Base-by-base conservation (phyloP, 495 filamentous ascomycete species). In the Aspergillus sparsus region DNA sequence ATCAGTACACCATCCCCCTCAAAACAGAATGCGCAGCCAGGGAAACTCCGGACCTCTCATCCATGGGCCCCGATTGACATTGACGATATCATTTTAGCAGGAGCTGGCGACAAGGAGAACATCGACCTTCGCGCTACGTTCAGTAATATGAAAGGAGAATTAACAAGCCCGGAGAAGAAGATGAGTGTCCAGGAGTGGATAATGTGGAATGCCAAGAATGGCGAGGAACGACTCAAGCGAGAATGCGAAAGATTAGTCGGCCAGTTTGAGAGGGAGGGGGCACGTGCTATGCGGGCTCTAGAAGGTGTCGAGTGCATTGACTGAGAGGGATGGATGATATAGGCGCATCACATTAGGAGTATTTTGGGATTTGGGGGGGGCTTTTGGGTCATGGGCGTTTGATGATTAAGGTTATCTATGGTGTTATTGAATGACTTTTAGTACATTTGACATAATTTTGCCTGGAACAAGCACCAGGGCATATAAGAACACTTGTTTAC, bases 171-270 rank as follows among this genome's bases (percentile, higher is more conserved):
- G 0, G 93, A 97, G 77, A 91, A 88, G 78, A 83, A 82, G 41
- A 93, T 98, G 91, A 91, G 85, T 0, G 91, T 98, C 2, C 90
- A 95, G 70, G 87, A 96, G 72, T 98, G 94, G 94, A 87, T 98
- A 46, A 76, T 81, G 54, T 84, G 83, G 75, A 93, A 92, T 68
- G 93, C 93, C 5, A 82, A 82, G 64, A 77, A 85, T 62, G 91
- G 87, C 1, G 92, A 97, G 75, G 84, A 89, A 67, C 86, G 84
- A 67, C 71, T 98, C 56, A 88, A 86, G 64, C 69, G 75, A 35
- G 89, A 93, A 71, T 96, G 91, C 68, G 93, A 98, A 76, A 72
- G 83, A 39, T 78, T 95, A 65, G 88, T 98, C 27, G 77, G 80
- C 34, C 74, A 82, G 18, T 97, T 97, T 74, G 93, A 97, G 75